These are phyloP conservation scores for Camellia lanceoleosa DNA, from an alignment of 148 eudicot species.

Conservation along the genomic window DNA sequence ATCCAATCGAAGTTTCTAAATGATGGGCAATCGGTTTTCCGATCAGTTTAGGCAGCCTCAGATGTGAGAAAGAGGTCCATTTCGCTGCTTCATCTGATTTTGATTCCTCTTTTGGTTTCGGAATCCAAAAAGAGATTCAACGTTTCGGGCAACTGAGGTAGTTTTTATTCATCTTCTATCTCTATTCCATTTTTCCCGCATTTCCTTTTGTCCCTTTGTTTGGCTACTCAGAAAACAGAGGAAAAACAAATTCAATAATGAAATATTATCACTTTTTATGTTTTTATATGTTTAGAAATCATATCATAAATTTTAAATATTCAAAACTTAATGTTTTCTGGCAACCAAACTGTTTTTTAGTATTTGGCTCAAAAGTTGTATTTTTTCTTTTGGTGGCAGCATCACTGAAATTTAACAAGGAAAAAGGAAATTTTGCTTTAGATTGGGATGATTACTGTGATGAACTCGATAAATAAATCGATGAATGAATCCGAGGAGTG, in stretches of 20 bases:
- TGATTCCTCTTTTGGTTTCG: no score
- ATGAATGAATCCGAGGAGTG: constrained; percentile 42
- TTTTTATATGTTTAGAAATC: no score
- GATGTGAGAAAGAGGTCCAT: neutral
- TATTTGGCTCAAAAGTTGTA: neutral
- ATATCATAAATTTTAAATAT: neutral
- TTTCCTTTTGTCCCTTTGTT: no score
- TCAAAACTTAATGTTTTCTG: neutral
- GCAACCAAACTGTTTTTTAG: neutral
- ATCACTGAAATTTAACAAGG: neutral
- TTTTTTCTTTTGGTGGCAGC: neutral
- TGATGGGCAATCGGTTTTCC: no score
- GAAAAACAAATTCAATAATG: neutral
- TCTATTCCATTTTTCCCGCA: neutral
- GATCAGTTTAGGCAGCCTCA: neutral
- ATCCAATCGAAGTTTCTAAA: neutral
- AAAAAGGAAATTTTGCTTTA: neutral
- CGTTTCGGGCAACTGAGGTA: no score
- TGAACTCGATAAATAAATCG: constrained; percentile 41
- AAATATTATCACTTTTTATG: no score
- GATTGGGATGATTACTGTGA: constrained; percentile 51
- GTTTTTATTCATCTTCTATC: neutral
- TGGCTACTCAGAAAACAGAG: no score
- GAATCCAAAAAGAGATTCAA: no score
- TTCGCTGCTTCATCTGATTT: neutral